Conservation (phyloP, 805 yeast species). For the Candida alai region DNA sequence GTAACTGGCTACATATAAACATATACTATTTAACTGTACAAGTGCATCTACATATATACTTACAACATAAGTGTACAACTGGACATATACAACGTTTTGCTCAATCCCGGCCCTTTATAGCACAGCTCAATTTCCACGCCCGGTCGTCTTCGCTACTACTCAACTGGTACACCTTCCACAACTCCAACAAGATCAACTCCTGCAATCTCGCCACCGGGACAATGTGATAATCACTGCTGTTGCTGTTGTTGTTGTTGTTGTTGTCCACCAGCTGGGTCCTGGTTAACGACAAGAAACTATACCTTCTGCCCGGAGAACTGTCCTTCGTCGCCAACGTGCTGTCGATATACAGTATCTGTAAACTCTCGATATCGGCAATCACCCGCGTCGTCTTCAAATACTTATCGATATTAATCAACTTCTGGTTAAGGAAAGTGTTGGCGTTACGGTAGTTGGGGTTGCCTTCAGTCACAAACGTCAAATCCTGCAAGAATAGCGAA, state of each 20-base stretch:
- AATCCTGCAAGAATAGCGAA: slow-evolving; percentile 70
- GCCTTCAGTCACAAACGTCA: slow-evolving; percentile 81
- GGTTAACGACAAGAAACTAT: slow-evolving; percentile 18
- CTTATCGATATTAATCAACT: slow-evolving; percentile 70
- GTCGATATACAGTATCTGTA: slow-evolving; percentile 58
- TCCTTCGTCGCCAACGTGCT: slow-evolving; percentile 3
- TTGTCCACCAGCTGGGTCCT: neutral
- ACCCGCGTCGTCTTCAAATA: slow-evolving; percentile 63
- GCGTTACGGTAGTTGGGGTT: slow-evolving; percentile 65
- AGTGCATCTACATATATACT: no score
- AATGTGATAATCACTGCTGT: slow-evolving; percentile 21
- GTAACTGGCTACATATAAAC: no score
- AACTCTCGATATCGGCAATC: slow-evolving; percentile 60
- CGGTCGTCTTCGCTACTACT: slow-evolving; percentile 61
- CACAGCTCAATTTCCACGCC: slow-evolving; percentile 68
- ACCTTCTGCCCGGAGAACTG: slow-evolving; percentile 15
- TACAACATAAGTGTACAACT: no score
- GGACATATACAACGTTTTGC: no score
- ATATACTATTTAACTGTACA: no score
- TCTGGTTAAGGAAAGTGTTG: slow-evolving; percentile 51
- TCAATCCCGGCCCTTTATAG: slow-evolving; percentile 53
- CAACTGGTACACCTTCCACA: slow-evolving; percentile 65
- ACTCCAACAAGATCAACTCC: slow-evolving; percentile 61
- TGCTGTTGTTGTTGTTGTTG: neutral
- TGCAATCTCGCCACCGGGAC: slow-evolving; percentile 44